Conservation (phyloP, 805 yeast species). For the Metschnikowia drakensbergensis region DNA sequence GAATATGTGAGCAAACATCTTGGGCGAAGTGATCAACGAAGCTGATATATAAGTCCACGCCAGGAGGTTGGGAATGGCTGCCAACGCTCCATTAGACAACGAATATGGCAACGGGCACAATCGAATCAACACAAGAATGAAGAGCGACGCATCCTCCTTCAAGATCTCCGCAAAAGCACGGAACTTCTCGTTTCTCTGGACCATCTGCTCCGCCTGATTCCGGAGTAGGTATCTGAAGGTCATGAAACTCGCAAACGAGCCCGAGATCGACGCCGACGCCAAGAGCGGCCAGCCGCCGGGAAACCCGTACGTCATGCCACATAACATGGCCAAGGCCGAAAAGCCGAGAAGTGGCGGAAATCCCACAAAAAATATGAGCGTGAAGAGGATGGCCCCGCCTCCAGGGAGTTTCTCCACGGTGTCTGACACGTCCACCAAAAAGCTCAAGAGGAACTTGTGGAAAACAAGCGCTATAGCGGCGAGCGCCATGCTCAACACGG, state of each 20-base stretch:
- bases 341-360: slow-evolving; percentile 93
- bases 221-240: slow-evolving; percentile 58
- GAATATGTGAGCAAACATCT: slow-evolving; percentile 68
- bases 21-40: slow-evolving; percentile 75
- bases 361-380: slow-evolving; percentile 59
- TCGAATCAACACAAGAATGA: slow-evolving; percentile 67
- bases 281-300: slow-evolving; percentile 75
- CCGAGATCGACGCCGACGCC: slow-evolving; percentile 63
- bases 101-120: slow-evolving; percentile 94
- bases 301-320: slow-evolving; percentile 84
- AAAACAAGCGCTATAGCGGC: slow-evolving; percentile 26
- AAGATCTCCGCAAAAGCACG: slow-evolving; percentile 72
- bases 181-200: slow-evolving; percentile 59
- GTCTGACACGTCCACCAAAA: slow-evolving; percentile 43
- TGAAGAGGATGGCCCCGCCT: slow-evolving; percentile 47
- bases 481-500: slow-evolving; percentile 17
- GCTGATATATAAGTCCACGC: slow-evolving; percentile 64
- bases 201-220: slow-evolving; percentile 55
- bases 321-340: slow-evolving; percentile 57
- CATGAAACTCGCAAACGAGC: slow-evolving; percentile 73
- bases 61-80: slow-evolving; percentile 76
- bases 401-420: slow-evolving; percentile 37
- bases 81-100: slow-evolving; percentile 86
- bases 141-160: slow-evolving; percentile 60
- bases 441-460: slow-evolving; percentile 33